Evolutionary conservation across 2,329 filamentous ascomycete species (phyloP), one percentile per base, ranked within the genome.

Genomic region (Paramyrothecium roridum): DNA sequence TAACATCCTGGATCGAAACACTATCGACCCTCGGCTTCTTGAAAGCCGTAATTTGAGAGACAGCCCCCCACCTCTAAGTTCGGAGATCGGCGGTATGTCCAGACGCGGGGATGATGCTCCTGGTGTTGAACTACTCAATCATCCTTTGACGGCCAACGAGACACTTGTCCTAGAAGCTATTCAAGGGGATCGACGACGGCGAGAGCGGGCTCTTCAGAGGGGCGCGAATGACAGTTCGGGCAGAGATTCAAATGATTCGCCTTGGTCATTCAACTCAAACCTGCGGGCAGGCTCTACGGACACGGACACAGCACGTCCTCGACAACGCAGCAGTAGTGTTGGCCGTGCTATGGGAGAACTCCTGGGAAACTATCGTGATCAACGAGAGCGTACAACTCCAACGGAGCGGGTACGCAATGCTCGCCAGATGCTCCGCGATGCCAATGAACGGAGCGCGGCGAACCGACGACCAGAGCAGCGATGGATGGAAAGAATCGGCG

Each of bases 91-190:
- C 6, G 37, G 16, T 19, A 43, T 6, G 13, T 3, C 12, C 7
- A 43, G 4, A 22, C 19, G 46, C 40, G 40, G 58, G 63, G 63
- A 23, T 62, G 69, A 22, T 59, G 64, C 66, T 2, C 73, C 76
- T 11, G 53, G 63, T 2, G 59, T 77, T 12, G 74, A 81, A 17
- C 69, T 73, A 33, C 67, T 81, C 26, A 81, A 83, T 53, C 71
- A 75, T 33, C 81, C 82, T 1, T 72, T 83, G 30, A 80, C 77
- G 2, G 58, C 77, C 1, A 80, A 83, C 51, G 84, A 87, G 60
- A 80, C 79, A 2, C 67, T 79, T 48, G 80, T 85, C 1, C 68
- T 86, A 3, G 81, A 85, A 56, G 81, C 82, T 3, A 74, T 84
- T 26, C 78, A 83, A 57, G 75, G 75, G 30, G 78, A 81, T 52